These are phyloP conservation scores for Ascocoryne sarcoides DNA, from an alignment of 2,329 filamentous ascomycete genomes.

Conservation along the genomic window DNA sequence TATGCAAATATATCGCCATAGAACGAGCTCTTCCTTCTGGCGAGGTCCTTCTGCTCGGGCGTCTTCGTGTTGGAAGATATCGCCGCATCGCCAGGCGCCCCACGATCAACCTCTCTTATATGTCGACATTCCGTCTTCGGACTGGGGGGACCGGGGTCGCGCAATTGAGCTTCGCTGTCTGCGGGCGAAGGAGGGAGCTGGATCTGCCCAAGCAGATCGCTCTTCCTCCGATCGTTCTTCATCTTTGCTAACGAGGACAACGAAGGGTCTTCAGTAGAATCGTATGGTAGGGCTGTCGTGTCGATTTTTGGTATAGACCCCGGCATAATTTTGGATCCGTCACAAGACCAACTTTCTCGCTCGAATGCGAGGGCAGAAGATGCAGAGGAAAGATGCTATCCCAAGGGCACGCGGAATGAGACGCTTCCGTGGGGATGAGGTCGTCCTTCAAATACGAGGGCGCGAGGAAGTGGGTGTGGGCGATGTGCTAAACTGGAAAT, in stretches of 20 bases:
- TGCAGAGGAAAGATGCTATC: background rate
- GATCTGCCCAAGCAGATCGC: conserved; percentile 5
- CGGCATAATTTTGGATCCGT: background rate
- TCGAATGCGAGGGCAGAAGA: background rate
- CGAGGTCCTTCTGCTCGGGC: conserved; percentile 22
- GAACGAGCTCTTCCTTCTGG: conserved; percentile 26
- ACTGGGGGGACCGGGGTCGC: conserved; percentile 9
- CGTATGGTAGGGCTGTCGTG: background rate
- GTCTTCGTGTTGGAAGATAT: conserved; percentile 22
- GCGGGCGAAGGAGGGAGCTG: conserved; percentile 23
- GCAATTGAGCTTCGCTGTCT: conserved; percentile 17
- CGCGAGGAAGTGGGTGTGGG: background rate
- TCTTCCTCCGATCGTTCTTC: background rate
- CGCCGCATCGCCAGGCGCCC: conserved; percentile 23
- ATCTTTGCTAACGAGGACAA: background rate
- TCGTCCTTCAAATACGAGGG: background rate
- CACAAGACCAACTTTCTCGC: background rate
- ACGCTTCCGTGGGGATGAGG: background rate
- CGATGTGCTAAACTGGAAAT: too few relatives aligned
- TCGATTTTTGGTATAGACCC: background rate
- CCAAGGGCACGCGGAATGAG: background rate
- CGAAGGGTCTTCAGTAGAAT: background rate
- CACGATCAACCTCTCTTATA: conserved; percentile 23
- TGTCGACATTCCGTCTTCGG: conserved; percentile 17
- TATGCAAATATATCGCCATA: conserved; percentile 29